A percentile compares a stretch with the other conserved stretches of the same genome.
These are phyloP conservation scores for Pseudoscleropodium purum DNA, from an alignment of 225 moss, liverwort and hornwort species.

Conservation along the genomic window DNA sequence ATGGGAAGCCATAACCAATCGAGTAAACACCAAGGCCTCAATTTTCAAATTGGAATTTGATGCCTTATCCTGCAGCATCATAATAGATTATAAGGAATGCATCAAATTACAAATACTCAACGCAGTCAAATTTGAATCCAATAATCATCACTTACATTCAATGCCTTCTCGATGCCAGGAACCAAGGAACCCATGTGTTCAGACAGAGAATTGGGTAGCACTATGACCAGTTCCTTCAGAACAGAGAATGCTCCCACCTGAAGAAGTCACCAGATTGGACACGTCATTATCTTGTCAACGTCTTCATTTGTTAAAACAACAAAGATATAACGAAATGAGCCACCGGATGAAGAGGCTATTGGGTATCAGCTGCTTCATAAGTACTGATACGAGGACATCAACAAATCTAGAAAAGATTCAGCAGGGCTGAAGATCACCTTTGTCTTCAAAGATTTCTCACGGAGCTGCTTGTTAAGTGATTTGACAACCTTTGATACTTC, in stretches of 20 bases:
- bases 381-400: background rate
- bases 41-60: constrained; percentile 99
- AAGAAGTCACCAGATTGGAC: background rate
- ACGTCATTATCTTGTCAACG: background rate
- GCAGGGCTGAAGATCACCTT: constrained; percentile 45
- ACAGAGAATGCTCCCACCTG: constrained; percentile 99
- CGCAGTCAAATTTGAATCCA: background rate
- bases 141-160: constrained; percentile 65
- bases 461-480: constrained; percentile 90
- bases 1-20: constrained; percentile 94
- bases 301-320: background rate
- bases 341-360: background rate
- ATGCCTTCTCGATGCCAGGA: constrained; percentile 95
- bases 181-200: constrained; percentile 91
- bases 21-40: constrained; percentile 87
- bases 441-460: constrained; percentile 95
- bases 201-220: constrained; percentile 87
- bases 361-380: background rate
- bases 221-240: constrained; percentile 98
- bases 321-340: background rate
- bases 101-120: background rate
- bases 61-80: constrained; percentile 71
- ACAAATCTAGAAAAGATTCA: background rate
- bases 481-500: constrained; percentile 98
- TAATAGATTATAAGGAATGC: background rate